A percentile compares a stretch with the other conserved stretches of the same genome.
Evolutionary conservation across 1,139 yeast species (phyloP).

Genomic region (Groenewaldozyma auringiensis): DNA sequence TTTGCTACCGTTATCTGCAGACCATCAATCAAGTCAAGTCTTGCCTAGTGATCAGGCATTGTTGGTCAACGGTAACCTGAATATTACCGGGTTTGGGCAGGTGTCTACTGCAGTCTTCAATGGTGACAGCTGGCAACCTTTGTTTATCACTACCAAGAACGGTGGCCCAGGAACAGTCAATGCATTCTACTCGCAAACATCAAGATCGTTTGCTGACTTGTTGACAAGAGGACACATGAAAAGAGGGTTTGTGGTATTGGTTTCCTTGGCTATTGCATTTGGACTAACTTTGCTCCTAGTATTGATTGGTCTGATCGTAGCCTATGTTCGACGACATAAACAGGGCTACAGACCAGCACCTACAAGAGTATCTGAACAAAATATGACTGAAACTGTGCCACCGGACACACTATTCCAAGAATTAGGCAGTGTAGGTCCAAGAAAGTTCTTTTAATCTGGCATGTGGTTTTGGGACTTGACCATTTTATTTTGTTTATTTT

Average conservation of each 20-base stretch:
- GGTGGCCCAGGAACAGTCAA: conserved; percentile 23
- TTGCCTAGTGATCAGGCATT: conserved; percentile 44
- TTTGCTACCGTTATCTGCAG: conserved; percentile 26
- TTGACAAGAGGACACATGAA: conserved; percentile 23
- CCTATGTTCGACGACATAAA: conserved; percentile 42
- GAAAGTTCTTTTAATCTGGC: not conserved
- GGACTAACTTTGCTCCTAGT: conserved; percentile 70
- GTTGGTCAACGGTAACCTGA: conserved; percentile 56
- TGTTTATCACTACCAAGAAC: conserved; percentile 36
- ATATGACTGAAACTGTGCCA: conserved; percentile 59
- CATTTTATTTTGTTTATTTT: not conserved
- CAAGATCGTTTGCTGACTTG: conserved; percentile 17
- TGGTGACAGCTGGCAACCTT: conserved; percentile 69
- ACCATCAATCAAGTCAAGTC: conserved; percentile 29
- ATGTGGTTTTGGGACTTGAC: not conserved
- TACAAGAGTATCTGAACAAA: conserved; percentile 54
- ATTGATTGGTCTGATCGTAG: conserved; percentile 50
- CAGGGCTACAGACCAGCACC: conserved; percentile 36
- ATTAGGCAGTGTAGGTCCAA: conserved; percentile 36
- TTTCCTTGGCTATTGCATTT: conserved; percentile 80
- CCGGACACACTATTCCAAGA: conserved; percentile 57
- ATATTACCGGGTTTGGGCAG: conserved; percentile 46
- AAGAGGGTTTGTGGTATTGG: conserved; percentile 79
- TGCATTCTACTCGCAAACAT: conserved; percentile 21
- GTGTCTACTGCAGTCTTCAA: conserved; percentile 64